Evolutionary conservation across 768 basidiomycete species (phyloP).

Genomic region (Pulveroboletus frians): DNA sequence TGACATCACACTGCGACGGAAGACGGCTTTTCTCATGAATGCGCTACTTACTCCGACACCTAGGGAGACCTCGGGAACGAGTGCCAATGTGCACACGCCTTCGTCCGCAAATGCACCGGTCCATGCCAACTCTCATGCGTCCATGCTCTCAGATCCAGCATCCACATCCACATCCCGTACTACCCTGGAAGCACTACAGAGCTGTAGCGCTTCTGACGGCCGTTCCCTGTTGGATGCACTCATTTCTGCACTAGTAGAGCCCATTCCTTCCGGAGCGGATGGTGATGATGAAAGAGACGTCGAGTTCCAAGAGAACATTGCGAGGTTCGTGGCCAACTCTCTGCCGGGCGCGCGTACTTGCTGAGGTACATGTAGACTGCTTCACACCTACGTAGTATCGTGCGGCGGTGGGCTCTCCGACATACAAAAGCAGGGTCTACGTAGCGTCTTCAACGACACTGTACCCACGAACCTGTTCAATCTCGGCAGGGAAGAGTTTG

Average conservation of each 20-base stretch:
- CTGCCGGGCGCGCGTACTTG: not conserved
- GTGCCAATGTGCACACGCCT: slow-evolving; percentile 19
- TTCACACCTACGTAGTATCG: slow-evolving; percentile 47
- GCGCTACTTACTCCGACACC: slow-evolving; percentile 55
- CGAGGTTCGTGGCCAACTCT: slow-evolving; percentile 37
- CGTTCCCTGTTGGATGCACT: slow-evolving; percentile 43
- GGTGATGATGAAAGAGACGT: slow-evolving; percentile 59
- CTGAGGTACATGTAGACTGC: slow-evolving; percentile 32
- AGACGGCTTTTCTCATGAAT: slow-evolving; percentile 72
- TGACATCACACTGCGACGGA: slow-evolving; percentile 70
- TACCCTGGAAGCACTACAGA: slow-evolving; percentile 45
- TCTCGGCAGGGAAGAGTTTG: slow-evolving; percentile 25
- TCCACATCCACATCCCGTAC: slow-evolving; percentile 46
- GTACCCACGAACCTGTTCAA: slow-evolving; percentile 21
- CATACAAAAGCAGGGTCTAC: slow-evolving; percentile 29
- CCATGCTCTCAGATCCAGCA: slow-evolving; percentile 50
- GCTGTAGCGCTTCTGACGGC: slow-evolving; percentile 27
- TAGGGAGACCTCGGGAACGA: slow-evolving; percentile 2
- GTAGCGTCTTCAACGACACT: slow-evolving; percentile 22
- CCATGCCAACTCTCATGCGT: slow-evolving; percentile 71
- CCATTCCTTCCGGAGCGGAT: slow-evolving; percentile 61
- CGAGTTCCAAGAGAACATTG: slow-evolving; percentile 62
- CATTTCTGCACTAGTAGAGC: slow-evolving; percentile 47
- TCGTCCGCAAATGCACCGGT: slow-evolving; percentile 34
- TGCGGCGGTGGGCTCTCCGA: slow-evolving; percentile 34